phyloP scores from a whole-genome alignment of 306 rosid species.

The Astragalus glycyphyllos region DNA sequence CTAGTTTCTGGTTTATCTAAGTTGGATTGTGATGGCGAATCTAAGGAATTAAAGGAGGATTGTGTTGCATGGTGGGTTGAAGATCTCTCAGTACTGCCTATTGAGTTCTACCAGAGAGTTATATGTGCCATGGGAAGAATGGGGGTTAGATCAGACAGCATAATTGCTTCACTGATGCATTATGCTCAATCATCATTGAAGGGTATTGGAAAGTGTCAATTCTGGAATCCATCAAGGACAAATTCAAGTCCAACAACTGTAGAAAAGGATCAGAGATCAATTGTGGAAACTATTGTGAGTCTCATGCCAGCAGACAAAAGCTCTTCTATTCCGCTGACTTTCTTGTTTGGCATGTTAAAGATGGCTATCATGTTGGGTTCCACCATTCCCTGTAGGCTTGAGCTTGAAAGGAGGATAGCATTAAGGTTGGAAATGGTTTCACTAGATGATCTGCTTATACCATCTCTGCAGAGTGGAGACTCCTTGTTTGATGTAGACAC shows the following conservation, averaged over 20 bases:
- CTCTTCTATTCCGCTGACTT: slow-evolving; percentile 65
- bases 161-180: slow-evolving; percentile 75
- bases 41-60: slow-evolving; percentile 62
- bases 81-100: slow-evolving; percentile 64
- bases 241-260: slow-evolving; percentile 48
- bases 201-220: slow-evolving; percentile 71
- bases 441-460: slow-evolving; percentile 82
- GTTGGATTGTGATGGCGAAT: slow-evolving; percentile 57
- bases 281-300: slow-evolving; percentile 69
- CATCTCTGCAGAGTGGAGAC: slow-evolving; percentile 65
- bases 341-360: slow-evolving; percentile 84
- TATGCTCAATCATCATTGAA: slow-evolving; percentile 82
- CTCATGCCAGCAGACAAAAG: slow-evolving; percentile 73
- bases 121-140: slow-evolving; percentile 65
- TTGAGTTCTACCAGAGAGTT: slow-evolving; percentile 73
- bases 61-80: slow-evolving; percentile 83
- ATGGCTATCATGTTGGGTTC: slow-evolving; percentile 75
- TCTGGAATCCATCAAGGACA: slow-evolving; percentile 59
- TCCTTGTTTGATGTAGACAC: slow-evolving; percentile 84
- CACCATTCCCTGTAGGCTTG: slow-evolving; percentile 70
- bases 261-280: slow-evolving; percentile 60
- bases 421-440: slow-evolving; percentile 70
- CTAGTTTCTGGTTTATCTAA: slow-evolving; percentile 65
- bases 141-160: slow-evolving; percentile 73
- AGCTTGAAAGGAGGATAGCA: slow-evolving; percentile 82